A percentile compares a stretch with the other conserved stretches of the same genome.
phyloP scores from a whole-genome alignment of 106 monocot species.

The Apostasia ramifera region DNA sequence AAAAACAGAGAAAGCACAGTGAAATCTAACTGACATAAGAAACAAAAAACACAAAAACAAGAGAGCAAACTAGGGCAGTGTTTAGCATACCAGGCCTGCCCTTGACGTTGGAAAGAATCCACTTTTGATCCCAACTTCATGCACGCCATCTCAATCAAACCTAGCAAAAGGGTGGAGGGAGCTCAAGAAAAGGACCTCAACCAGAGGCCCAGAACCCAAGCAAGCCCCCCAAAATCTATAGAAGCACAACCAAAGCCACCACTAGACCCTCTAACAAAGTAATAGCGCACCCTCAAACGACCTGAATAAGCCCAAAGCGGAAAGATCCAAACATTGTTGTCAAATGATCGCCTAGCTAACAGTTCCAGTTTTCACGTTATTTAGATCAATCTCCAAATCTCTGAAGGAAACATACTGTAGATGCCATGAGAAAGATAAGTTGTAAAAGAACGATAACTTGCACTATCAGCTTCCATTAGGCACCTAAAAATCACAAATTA shows the following conservation, averaged over 20 bases:
- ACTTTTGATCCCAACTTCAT: slow-evolving; percentile 39
- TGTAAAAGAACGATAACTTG: background rate
- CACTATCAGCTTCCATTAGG: too few species aligned
- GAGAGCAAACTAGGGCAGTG: background rate
- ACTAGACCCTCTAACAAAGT: too few species aligned
- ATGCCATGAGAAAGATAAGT: background rate
- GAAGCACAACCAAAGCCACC: background rate
- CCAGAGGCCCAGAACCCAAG: background rate
- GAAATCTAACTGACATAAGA: background rate
- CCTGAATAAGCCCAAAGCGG: background rate
- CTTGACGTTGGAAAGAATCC: slow-evolving; percentile 27
- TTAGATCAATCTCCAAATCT: background rate
- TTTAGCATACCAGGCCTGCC: slow-evolving; percentile 36
- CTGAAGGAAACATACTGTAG: background rate
- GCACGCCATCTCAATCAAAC: slow-evolving; percentile 21
- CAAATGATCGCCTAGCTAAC: too few species aligned
- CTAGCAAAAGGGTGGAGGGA: background rate
- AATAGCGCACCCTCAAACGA: background rate
- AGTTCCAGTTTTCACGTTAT: too few species aligned
- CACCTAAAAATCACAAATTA: background rate
- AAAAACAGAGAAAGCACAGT: too few species aligned
- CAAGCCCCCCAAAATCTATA: background rate
- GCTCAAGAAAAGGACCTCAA: slow-evolving; percentile 1
- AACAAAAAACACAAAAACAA: background rate
- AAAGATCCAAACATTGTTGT: background rate